These are phyloP conservation scores for Dictyostelium brefeldianum DNA, from an alignment of 78 protist genomes.

Conservation along the genomic window DNA sequence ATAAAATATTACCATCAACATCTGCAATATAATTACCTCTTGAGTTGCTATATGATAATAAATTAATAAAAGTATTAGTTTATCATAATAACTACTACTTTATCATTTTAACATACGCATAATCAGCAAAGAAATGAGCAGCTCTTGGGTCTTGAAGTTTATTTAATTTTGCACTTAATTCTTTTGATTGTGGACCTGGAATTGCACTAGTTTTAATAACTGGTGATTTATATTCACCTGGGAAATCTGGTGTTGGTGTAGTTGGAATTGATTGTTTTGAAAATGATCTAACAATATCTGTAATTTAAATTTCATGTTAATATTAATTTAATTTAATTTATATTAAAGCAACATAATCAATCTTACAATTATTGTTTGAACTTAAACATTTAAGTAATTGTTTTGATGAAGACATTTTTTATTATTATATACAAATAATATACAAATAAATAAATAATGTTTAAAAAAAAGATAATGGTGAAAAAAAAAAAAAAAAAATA, in stretches of 20 bases:
- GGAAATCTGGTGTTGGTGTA: slow-evolving; percentile 80
- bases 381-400: slow-evolving; percentile 2
- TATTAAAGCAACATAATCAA: neutral
- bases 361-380: slow-evolving; percentile 1
- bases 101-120: slow-evolving; percentile 58
- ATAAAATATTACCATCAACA: slow-evolving; percentile 88
- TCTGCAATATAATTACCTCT: slow-evolving; percentile 89
- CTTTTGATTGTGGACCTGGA: slow-evolving; percentile 85
- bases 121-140: slow-evolving; percentile 83
- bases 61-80: no score
- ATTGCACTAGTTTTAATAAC: slow-evolving; percentile 43
- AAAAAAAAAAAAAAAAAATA: no score
- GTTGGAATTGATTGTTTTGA: slow-evolving; percentile 9
- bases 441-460: no score
- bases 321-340: no score
- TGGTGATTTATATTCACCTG: slow-evolving; percentile 85
- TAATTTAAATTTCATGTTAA: neutral
- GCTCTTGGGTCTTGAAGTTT: slow-evolving; percentile 80
- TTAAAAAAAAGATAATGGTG: no score
- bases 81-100: no score
- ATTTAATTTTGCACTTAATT: slow-evolving; percentile 49
- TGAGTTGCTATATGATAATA: slow-evolving; percentile 42
- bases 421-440: no score
- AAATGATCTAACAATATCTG: slow-evolving; percentile 35
- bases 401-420: neutral